These are phyloP conservation scores for Lentinula sp. DNA, from an alignment of 768 basidiomycete species.

Conservation along the genomic window DNA sequence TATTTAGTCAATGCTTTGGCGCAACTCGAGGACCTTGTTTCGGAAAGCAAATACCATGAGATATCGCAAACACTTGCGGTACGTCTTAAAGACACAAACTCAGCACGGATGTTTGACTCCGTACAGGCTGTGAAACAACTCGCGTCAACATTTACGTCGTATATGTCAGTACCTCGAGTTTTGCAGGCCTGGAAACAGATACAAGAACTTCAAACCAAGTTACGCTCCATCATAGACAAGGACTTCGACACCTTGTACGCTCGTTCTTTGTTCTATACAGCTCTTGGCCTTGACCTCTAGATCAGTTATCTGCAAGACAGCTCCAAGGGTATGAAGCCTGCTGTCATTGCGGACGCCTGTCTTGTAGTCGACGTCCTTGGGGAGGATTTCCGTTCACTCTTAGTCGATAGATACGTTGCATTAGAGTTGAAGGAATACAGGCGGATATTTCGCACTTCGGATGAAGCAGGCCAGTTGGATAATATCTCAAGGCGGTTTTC, in stretches of 20 bases:
- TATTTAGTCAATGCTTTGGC: slow-evolving; percentile 72
- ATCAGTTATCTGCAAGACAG: slow-evolving; percentile 76
- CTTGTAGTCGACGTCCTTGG: slow-evolving; percentile 87
- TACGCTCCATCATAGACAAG: slow-evolving; percentile 74
- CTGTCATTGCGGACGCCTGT: slow-evolving; percentile 76
- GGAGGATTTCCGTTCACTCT: slow-evolving; percentile 68
- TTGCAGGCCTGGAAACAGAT: slow-evolving; percentile 73
- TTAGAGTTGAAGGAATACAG: slow-evolving; percentile 94
- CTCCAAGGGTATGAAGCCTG: slow-evolving; percentile 55
- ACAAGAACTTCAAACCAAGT: slow-evolving; percentile 74
- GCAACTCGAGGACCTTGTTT: slow-evolving; percentile 73
- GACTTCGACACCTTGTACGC: slow-evolving; percentile 93
- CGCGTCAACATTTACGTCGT: slow-evolving; percentile 72
- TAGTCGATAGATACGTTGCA: slow-evolving; percentile 85
- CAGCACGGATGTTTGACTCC: background rate
- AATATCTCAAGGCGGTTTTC: slow-evolving; percentile 90
- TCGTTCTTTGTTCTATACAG: background rate
- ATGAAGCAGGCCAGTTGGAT: slow-evolving; percentile 95
- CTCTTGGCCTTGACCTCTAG: background rate
- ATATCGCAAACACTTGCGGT: slow-evolving; percentile 79
- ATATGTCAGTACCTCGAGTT: slow-evolving; percentile 70
- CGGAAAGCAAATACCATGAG: slow-evolving; percentile 75
- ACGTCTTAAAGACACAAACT: slow-evolving; percentile 9
- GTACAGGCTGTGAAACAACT: slow-evolving; percentile 83
- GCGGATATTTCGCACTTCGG: slow-evolving; percentile 86